A percentile compares a stretch with the other conserved stretches of the same genome.
Conservation (phyloP, 139 green algal species). For the Micromonas pusilla region DNA sequence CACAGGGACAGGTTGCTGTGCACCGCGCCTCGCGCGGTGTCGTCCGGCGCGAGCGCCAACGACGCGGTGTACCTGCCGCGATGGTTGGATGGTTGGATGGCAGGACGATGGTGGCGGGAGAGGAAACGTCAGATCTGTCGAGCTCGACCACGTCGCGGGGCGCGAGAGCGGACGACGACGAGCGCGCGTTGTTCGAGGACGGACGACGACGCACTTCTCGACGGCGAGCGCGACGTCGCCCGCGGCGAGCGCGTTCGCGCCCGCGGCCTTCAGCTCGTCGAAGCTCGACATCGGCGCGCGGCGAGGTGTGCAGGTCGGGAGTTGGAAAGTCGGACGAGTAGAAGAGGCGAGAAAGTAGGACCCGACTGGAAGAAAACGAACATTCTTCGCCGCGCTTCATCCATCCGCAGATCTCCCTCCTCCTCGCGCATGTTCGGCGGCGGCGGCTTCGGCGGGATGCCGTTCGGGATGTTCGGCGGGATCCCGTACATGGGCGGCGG, state of each 20-base stretch:
- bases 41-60: not conserved
- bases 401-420: too few species aligned
- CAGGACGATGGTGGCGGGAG: too few species aligned
- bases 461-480: not conserved
- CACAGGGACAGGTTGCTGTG: slow-evolving; percentile 1
- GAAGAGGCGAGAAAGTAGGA: too few species aligned
- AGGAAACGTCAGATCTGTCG: too few species aligned
- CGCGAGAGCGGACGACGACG: too few species aligned
- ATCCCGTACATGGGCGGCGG: not conserved
- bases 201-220: not conserved
- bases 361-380: too few species aligned
- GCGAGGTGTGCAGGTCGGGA: too few species aligned
- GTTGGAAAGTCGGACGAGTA: too few species aligned
- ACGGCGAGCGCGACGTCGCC: not conserved
- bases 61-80: not conserved
- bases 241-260: not conserved
- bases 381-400: not conserved
- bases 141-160: too few species aligned
- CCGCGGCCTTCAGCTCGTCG: not conserved
- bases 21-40: not conserved
- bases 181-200: too few species aligned
- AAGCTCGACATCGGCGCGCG: too few species aligned
- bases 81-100: too few species aligned
- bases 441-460: not conserved
- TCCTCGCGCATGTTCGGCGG: not conserved